Base-by-base conservation (phyloP, 495 filamentous ascomycete genomes). In the Penicilliopsis zonata region DNA sequence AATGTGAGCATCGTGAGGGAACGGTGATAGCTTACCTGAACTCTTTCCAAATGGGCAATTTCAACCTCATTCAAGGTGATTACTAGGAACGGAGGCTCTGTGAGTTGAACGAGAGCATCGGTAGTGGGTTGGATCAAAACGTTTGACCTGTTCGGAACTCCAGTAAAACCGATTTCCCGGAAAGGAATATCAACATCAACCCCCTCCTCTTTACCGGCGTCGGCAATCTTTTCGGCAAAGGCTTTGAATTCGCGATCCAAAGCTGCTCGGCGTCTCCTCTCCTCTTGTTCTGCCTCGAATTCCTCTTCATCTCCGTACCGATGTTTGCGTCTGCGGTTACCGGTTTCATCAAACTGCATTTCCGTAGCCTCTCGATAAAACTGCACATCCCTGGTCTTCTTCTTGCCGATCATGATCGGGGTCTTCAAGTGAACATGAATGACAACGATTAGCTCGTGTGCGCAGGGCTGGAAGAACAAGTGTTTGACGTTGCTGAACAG, bases 231-330 rank as follows among this genome's bases (percentile, higher is more conserved):
- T 52, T 96, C 86, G n/a, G 90, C 85, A 49, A 95, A 96, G 30
- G 70, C 78, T 64, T 94, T 92, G 67, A 96, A 99, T 40, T 88
- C 76, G 28, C 86, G 83, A 52, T 99, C 88, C 20, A 99, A 74
- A 18, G 80, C 78, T n/a, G 86, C 85, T 19, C 90, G 67, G 15
- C 87, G 76, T 40, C 88, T 72, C 47, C 92, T 75, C 52, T 99
- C 92, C 53, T 99, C 88, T 57, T 99, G 92, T 49, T 99, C 92
- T 16, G 86, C 83, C 52, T 96, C 92, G 38, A 96, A 96, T 51
- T 99, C 92, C 47, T 99, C 92, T 52, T 99, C 92, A 41, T 99
- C 92, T 24, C 90, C 92, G 52, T 92, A 96, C n/a, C 87, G 78
- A 50, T 95, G 90, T 61, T 94, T 94, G 30, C 92, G 80, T 59